Conservation (phyloP, 441 rosid species). For the Pelargonium australe region DNA sequence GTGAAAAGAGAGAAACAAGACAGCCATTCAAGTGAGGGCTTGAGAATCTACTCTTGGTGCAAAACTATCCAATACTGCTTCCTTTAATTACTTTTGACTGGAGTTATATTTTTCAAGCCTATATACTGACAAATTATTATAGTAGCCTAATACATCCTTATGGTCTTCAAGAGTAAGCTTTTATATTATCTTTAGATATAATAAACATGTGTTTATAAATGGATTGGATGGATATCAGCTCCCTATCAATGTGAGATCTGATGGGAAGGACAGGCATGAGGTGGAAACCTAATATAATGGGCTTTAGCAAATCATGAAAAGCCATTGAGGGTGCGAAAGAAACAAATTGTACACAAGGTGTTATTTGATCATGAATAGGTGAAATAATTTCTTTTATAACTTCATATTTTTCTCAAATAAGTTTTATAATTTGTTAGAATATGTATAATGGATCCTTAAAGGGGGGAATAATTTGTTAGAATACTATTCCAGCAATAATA, state of each 20-base stretch:
- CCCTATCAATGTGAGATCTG: neutral
- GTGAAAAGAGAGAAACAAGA: no score
- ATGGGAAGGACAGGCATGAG: neutral
- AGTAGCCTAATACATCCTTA: neutral
- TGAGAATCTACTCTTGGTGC: neutral
- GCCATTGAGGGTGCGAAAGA: neutral
- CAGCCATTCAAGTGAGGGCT: neutral
- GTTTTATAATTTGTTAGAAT: no score
- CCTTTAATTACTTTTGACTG: neutral
- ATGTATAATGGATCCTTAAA: no score
- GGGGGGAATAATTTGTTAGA: no score
- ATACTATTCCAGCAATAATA: neutral
- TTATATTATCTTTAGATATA: neutral
- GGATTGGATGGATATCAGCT: slow-evolving; percentile 1
- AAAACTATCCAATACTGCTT: neutral
- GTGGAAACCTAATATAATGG: neutral
- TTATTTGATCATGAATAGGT: slow-evolving; percentile 18
- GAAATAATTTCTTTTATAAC: neutral
- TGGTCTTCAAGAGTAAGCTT: neutral
- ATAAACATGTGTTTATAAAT: neutral
- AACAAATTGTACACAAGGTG: neutral
- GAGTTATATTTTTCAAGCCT: neutral
- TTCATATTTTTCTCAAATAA: neutral
- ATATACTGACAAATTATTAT: neutral
- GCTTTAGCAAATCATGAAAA: neutral